Evolutionary conservation across 2,329 filamentous ascomycete species (phyloP).

Genomic region (Colletotrichum acutatum): DNA sequence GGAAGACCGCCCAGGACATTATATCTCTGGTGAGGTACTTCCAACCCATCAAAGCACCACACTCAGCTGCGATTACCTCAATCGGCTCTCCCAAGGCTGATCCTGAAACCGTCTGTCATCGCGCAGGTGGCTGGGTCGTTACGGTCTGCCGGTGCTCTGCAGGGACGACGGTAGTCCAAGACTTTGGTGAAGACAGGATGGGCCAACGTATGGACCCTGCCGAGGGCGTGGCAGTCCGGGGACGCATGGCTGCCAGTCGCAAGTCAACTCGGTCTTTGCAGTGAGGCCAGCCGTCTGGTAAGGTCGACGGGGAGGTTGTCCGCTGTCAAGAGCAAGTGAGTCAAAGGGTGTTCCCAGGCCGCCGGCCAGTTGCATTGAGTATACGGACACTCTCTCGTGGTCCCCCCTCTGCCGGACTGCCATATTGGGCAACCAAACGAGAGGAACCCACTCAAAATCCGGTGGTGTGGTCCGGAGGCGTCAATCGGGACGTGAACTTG

Average conservation of each 20-base stretch:
- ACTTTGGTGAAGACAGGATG: slow-evolving; percentile 10
- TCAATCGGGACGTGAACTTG: slow-evolving; percentile 6
- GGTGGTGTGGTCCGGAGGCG: slow-evolving; percentile 25
- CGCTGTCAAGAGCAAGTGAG: not conserved
- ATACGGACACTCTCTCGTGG: not conserved
- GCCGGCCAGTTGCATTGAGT: not conserved
- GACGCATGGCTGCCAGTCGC: not conserved
- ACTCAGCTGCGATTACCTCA: not conserved
- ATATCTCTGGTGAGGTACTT: slow-evolving; percentile 14
- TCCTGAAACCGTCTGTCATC: slow-evolving; percentile 27
- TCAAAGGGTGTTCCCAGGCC: not conserved
- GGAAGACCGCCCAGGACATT: not conserved
- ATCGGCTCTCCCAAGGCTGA: not conserved
- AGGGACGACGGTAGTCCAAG: not conserved
- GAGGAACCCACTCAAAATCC: not conserved
- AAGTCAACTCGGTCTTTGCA: not conserved
- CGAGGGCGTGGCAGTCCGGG: slow-evolving; percentile 25
- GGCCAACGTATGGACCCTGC: slow-evolving; percentile 15
- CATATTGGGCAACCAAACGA: slow-evolving; percentile 17
- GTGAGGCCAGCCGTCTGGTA: not conserved
- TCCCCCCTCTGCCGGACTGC: slow-evolving; percentile 13
- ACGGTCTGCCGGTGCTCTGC: slow-evolving; percentile 3
- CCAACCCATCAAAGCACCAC: not conserved
- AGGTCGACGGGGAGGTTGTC: not conserved
- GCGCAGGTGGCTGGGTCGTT: slow-evolving; percentile 27